Evolutionary conservation across 1,284 basidiomycete species (phyloP), one percentile per base, ranked within the genome.

Genomic region (Trichosporon asahii): DNA sequence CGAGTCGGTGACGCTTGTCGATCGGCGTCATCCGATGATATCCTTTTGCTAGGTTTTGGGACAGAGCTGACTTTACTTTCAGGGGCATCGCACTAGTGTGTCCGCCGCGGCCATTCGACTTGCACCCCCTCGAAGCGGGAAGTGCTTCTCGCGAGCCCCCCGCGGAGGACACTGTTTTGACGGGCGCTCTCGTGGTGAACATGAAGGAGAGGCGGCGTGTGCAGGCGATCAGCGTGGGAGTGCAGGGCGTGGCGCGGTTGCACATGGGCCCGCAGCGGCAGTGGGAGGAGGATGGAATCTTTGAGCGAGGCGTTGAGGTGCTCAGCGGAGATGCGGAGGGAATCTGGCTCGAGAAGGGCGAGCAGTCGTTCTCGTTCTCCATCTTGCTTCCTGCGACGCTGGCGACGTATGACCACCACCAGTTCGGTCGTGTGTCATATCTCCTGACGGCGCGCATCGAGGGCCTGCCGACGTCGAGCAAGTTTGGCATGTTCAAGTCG

Each of bases 281-380:
- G 1, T 82, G 81, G 81, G 81, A 82, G 65, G 80, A 81, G 27
- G 81, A 82, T 65, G 81, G 80, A 23, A 76, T 82, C 23, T 81
- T 82, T 71, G 81, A 81, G 66, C 67, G 79, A 31, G 80, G 78
- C 12, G 78, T 82, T 1, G 79, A 81, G 70, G 71, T 82, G 9
- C 65, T 78, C 9, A 68, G 73, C 33, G 77, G 76, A n/a, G 68
- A 68, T 21, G 70, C 70, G n/a, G 79, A 80, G 7, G 80, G 79
- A 0, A 80, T 82, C 25, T 82, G 80, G 80, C 71, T 82, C 12
- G 79, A 82, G 64, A 78, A 82, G 72, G 78, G 78, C 2, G 71
- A 67, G 27, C 79, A 81, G 63, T 76, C 69, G 77, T 80, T 79
- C 72, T 72, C 75, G 2, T 80, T 80, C 71, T 72, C 74, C 2